Conservation (phyloP, 2,329 filamentous ascomycete species). For the Claviceps cyperi region DNA sequence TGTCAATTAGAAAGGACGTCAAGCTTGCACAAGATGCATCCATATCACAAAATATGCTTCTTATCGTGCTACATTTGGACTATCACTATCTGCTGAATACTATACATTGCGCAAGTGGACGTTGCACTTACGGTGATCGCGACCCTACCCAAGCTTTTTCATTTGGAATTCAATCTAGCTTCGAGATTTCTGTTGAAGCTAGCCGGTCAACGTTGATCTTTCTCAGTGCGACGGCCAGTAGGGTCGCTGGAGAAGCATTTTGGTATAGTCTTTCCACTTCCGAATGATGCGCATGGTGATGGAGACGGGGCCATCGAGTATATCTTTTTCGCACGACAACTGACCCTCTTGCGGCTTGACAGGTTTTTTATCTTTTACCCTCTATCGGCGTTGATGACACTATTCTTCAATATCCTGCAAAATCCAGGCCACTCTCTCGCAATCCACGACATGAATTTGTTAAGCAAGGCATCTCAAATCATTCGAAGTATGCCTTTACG, state of each 20-base stretch:
- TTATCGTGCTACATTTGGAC: slow-evolving; percentile 34
- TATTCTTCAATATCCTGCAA: slow-evolving; percentile 40
- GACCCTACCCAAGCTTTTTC: slow-evolving; percentile 15
- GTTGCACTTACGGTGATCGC: slow-evolving; percentile 26
- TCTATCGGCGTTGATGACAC: slow-evolving; percentile 34
- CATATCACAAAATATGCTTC: slow-evolving; percentile 27
- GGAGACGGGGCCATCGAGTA: not conserved
- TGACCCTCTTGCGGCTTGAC: not conserved
- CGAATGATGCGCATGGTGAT: too few species aligned
- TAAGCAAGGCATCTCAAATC: slow-evolving; percentile 27
- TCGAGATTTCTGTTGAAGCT: slow-evolving; percentile 38
- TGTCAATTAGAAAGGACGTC: slow-evolving; percentile 23
- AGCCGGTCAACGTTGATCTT: slow-evolving; percentile 40
- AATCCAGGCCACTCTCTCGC: slow-evolving; percentile 30
- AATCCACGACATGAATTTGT: slow-evolving; percentile 29
- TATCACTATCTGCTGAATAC: slow-evolving; percentile 40
- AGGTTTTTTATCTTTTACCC: slow-evolving; percentile 45
- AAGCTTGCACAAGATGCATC: slow-evolving; percentile 14
- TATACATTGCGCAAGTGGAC: slow-evolving; percentile 39
- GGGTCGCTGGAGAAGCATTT: slow-evolving; percentile 31
- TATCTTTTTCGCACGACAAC: not conserved
- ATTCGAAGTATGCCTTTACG: slow-evolving; percentile 24
- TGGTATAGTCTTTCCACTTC: slow-evolving; percentile 24
- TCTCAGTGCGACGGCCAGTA: slow-evolving; percentile 26
- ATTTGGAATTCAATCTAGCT: slow-evolving; percentile 33